Evolutionary conservation across 2,329 filamentous ascomycete genomes (phyloP).

Genomic region (Aspergillus pseudotamarii): DNA sequence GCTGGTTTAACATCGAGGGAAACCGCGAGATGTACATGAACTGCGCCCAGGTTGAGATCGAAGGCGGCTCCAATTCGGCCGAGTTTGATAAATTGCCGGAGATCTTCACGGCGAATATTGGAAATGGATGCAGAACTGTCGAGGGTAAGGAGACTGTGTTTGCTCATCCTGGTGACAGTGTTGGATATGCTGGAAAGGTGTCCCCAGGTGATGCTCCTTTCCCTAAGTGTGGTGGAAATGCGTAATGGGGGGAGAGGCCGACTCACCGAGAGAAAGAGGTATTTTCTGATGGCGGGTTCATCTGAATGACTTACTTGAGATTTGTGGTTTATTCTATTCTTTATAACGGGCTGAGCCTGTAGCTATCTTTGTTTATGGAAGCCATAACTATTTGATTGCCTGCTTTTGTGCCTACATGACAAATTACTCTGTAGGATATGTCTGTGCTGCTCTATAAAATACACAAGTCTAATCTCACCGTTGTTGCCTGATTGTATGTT

Average conservation of each 20-base stretch:
- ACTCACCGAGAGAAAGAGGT: background rate
- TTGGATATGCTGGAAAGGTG: background rate
- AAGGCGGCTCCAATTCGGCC: conserved; percentile 18
- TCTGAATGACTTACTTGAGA: background rate
- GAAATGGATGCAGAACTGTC: background rate
- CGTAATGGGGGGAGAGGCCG: background rate
- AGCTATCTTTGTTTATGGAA: background rate
- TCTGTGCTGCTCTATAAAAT: background rate
- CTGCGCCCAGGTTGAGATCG: conserved; percentile 70
- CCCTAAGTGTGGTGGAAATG: conserved; percentile 4
- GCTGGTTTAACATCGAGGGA: conserved; percentile 73
- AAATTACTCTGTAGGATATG: background rate
- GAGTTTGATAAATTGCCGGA: background rate
- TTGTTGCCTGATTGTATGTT: background rate
- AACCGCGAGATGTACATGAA: conserved; percentile 88
- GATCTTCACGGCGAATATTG: conserved; percentile 4
- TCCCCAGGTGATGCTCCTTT: background rate
- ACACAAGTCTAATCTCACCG: background rate
- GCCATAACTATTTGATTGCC: background rate
- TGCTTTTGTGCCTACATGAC: background rate
- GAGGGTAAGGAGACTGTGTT: conserved; percentile 5
- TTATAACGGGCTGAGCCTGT: background rate
- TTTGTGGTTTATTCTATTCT: background rate
- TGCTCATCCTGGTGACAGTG: background rate
- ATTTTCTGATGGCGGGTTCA: background rate